Base-by-base conservation (phyloP, 2,329 filamentous ascomycete species). In the Monilinia fructicola region DNA sequence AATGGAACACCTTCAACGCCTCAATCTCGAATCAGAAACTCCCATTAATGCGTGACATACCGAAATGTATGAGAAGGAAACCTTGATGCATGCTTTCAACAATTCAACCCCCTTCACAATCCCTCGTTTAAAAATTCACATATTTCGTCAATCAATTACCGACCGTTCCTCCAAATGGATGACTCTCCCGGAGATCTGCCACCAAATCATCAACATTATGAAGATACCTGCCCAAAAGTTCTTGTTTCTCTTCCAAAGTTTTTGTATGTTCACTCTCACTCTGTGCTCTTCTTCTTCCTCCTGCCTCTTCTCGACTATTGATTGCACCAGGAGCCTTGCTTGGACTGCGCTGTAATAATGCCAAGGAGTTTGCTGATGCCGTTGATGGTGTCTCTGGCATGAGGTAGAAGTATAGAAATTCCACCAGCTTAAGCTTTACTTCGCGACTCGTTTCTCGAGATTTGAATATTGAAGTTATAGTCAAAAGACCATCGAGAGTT, bases 331-430 rank as follows among this genome's bases (percentile, higher is more conserved):
- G 83, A 18, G 90, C 80, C 78, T 91, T 91, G 77, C 85, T 90
- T 0, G 89, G 87, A 74, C 87, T 90, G 69, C 87, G 84, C 77
- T 89, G 87, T 69, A 88, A 78, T 74, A 88, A 81, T 31, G 78
- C 80, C 10, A 83, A 75, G 2, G 81, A 82, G 67, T 79, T 78
- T 60, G 78, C 78, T 61, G 78, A 79, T 61, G 78, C 77, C 26
- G 78, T 83, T 26, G 84, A 81, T 54, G 84, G 88, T 0, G 86
- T 87, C 79, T 99, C 95, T 61, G 94, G 93, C 90, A 98, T 97
- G 73, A 99, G 88, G 78, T 98, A 99, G 79, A 98, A 98, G 82
- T 98, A 98, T 62, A 99, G 81, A 76, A 98, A 98, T 78, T 98
- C 95, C 72, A 97, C 89, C n/a, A 96, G 87, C 78, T 96, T 95